These are phyloP conservation scores for Phoenix roebelenii DNA, from an alignment of 176 grass and related monocot genomes.

Conservation along the genomic window DNA sequence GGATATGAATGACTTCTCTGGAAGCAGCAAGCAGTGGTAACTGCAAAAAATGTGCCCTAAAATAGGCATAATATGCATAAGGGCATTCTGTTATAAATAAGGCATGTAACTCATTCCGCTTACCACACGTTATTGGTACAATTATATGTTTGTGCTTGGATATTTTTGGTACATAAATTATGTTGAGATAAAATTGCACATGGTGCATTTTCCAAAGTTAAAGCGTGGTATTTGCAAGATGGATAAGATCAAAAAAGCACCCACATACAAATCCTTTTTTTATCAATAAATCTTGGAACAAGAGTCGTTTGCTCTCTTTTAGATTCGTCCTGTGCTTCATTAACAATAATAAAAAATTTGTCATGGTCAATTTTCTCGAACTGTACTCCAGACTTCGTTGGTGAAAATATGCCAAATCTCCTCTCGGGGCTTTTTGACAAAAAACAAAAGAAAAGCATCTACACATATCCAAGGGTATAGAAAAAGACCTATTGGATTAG, in stretches of 20 bases:
- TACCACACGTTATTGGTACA: not conserved
- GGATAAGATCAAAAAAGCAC: no score
- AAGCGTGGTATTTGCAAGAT: no score
- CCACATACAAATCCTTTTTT: no score
- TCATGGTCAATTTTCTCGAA: conserved; percentile 21
- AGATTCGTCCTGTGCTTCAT: not conserved
- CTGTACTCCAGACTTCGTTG: not conserved
- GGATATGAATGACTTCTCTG: no score
- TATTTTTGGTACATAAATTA: not conserved
- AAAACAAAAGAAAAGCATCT: no score
- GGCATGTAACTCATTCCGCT: not conserved
- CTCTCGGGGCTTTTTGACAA: conserved; percentile 3
- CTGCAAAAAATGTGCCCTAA: not conserved
- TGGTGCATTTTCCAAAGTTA: no score
- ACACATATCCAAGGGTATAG: no score
- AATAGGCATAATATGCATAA: not conserved
- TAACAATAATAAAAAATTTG: conserved; percentile 20
- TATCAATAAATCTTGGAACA: no score
- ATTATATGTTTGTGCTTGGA: not conserved
- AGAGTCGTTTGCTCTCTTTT: no score
- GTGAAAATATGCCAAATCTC: conserved; percentile 21
- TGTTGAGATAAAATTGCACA: no score
- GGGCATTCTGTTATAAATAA: not conserved
- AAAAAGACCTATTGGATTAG: no score
- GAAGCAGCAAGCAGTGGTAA: not conserved